Conservation (phyloP, 331 rosid genomes). For the Pyrus hybrid region DNA sequence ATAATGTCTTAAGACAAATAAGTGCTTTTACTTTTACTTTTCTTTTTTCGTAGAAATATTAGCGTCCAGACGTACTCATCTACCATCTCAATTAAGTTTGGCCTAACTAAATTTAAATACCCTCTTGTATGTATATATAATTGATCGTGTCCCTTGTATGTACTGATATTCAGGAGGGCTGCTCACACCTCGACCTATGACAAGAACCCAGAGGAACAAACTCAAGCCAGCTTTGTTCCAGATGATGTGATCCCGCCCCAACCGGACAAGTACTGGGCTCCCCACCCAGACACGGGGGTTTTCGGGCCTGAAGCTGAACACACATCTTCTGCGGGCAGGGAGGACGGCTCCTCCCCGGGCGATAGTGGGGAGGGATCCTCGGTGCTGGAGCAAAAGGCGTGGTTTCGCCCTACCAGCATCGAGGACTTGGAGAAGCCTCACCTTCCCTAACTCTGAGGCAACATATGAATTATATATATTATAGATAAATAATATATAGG, state of each 20-base stretch:
- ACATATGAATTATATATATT: too few relatives aligned
- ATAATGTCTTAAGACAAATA: too few relatives aligned
- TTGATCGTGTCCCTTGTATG: not conserved
- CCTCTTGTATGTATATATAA: not conserved
- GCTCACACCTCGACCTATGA: slow-evolving; percentile 59
- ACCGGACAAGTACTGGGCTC: slow-evolving; percentile 73
- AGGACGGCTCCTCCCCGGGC: not conserved
- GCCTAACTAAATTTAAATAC: too few relatives aligned
- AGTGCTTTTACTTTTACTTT: too few relatives aligned
- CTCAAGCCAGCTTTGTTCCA: slow-evolving; percentile 36
- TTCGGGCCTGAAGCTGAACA: slow-evolving; percentile 60
- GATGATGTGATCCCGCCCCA: slow-evolving; percentile 58
- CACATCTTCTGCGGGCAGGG: slow-evolving; percentile 1
- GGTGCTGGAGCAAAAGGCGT: slow-evolving; percentile 77
- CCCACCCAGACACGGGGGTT: slow-evolving; percentile 84
- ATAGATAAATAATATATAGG: not conserved
- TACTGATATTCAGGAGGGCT: slow-evolving; percentile 47
- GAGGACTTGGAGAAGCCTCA: slow-evolving; percentile 97
- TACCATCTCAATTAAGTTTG: too few relatives aligned
- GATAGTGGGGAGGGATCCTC: slow-evolving; percentile 20
- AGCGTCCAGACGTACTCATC: too few relatives aligned
- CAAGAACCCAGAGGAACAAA: slow-evolving; percentile 70
- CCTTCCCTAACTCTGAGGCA: not conserved
- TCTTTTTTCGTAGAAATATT: too few relatives aligned
- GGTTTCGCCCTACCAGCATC: slow-evolving; percentile 79